Base-by-base conservation (phyloP, 352 stramenopile genomes). In the Phytophthora aleatoria region DNA sequence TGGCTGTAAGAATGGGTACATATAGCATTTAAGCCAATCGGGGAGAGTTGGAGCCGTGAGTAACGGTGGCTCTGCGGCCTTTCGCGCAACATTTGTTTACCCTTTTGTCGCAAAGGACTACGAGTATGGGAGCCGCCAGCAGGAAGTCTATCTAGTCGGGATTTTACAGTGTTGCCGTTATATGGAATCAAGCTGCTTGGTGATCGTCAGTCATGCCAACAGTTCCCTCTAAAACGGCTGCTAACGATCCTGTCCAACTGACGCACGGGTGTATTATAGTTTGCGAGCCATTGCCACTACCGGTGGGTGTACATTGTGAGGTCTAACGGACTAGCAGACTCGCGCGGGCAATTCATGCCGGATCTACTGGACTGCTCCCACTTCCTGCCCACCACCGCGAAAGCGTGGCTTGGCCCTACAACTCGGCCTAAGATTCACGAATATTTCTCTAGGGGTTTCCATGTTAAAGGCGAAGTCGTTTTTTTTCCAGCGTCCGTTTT, bases 1-100 rank as follows among this genome's bases (percentile, higher is more conserved):
- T 64, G 56, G 56, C 12, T 59, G 35, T 8, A 3, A 36, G 50
- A 9, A 64, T 69, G 52, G 52, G 39, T 73, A 52, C 51, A 65
- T 8, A 12, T 5, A 12, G 11, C 2, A 24, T 54, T 48, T 47
- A 1, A 54, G 1, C 57, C 48, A 65, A 59, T 65, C 26, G 16
- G 0, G 15, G 9, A 41, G 33, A 41, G 5, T 28, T 36, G 3
- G 9, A 38, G 3, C 6, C 13, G 61, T 68, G 30, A 41, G 52
- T 63, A 69, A 60, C 38, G 39, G 20, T 30, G 20, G 26, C 30
- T 44, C 20, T 12, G n/a, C 48, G 48, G 16, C 57, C 33, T 51
- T 51, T 50, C 48, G 31, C 36, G 41, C 15, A 35, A 24, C 27
- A 15, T 33, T 20, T 7, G 16, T 51, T 54, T 61, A 39, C 54